Conservation (phyloP, 768 basidiomycete species). For the Sporobolomyces phaffii region DNA sequence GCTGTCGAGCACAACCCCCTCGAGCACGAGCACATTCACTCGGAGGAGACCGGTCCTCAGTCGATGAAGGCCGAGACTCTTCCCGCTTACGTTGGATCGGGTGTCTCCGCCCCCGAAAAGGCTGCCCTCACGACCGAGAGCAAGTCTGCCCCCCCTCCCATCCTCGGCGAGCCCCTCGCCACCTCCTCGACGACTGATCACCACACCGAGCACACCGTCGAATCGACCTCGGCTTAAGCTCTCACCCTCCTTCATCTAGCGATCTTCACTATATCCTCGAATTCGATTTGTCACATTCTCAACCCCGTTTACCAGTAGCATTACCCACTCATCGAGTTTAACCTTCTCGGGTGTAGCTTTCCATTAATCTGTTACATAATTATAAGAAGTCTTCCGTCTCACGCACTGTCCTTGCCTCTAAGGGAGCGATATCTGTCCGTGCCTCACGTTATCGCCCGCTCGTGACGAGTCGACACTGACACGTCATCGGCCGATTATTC, state of each 20-base stretch:
- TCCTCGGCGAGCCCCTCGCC: constrained; percentile 21
- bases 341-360: too few species aligned
- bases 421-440: too few species aligned
- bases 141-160: constrained; percentile 22
- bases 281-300: too few species aligned
- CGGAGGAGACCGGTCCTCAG: neutral
- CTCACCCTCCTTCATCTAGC: neutral
- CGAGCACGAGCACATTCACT: constrained; percentile 16
- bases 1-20: constrained; percentile 5
- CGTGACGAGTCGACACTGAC: too few species aligned
- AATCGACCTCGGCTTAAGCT: constrained; percentile 5
- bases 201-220: constrained; percentile 1
- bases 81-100: constrained; percentile 28
- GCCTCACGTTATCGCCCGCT: too few species aligned
- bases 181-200: neutral
- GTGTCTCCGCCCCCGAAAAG: constrained; percentile 20
- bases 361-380: too few species aligned
- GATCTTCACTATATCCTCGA: neutral
- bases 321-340: too few species aligned
- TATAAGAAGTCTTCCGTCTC: too few species aligned
- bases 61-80: constrained; percentile 26
- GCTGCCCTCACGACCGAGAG: constrained; percentile 3
- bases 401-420: too few species aligned
- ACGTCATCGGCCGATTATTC: too few species aligned
- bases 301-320: neutral